Percentiles rank a stretch among this genome's conserved stretches.
Evolutionary conservation across 2,329 filamentous ascomycete species (phyloP).

Genomic region (Colletotrichum sp.): DNA sequence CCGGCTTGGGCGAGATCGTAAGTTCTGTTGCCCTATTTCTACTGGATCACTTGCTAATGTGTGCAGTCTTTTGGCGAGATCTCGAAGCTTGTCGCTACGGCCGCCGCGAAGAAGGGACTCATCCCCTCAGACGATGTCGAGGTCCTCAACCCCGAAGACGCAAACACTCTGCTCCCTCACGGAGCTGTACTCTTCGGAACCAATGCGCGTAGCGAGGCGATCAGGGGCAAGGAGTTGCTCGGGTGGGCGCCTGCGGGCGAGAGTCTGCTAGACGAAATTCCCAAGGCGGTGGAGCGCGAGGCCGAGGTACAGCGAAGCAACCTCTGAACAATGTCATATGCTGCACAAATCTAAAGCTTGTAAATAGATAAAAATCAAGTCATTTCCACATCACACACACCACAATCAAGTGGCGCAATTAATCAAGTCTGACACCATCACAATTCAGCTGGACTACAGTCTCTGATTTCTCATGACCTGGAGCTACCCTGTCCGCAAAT

Average conservation of each 20-base stretch:
- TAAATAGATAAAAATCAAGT: not conserved
- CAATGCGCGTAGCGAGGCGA: constrained; percentile 59
- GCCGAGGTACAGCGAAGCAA: not conserved
- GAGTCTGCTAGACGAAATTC: constrained; percentile 49
- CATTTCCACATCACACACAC: not conserved
- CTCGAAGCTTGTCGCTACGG: constrained; percentile 29
- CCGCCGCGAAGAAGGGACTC: constrained; percentile 29
- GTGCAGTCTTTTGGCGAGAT: constrained; percentile 36
- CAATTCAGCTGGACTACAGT: not conserved
- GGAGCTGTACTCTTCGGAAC: constrained; percentile 59
- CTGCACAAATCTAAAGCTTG: not conserved
- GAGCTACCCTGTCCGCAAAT: not conserved
- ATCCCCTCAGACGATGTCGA: constrained; percentile 29
- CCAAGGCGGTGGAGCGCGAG: constrained; percentile 30
- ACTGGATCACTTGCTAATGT: too few relatives aligned
- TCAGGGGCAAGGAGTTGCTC: constrained; percentile 56
- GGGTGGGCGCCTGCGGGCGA: constrained; percentile 58
- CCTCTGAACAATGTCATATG: not conserved
- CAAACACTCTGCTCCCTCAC: constrained; percentile 45
- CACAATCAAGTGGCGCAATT: not conserved
- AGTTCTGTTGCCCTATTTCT: not conserved
- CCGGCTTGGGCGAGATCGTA: constrained; percentile 32
- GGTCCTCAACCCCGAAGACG: constrained; percentile 42
- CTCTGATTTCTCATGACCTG: not conserved
- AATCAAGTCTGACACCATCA: not conserved